Evolutionary conservation across 305 asterid species (phyloP).

Genomic region (Plantago coronopus): DNA sequence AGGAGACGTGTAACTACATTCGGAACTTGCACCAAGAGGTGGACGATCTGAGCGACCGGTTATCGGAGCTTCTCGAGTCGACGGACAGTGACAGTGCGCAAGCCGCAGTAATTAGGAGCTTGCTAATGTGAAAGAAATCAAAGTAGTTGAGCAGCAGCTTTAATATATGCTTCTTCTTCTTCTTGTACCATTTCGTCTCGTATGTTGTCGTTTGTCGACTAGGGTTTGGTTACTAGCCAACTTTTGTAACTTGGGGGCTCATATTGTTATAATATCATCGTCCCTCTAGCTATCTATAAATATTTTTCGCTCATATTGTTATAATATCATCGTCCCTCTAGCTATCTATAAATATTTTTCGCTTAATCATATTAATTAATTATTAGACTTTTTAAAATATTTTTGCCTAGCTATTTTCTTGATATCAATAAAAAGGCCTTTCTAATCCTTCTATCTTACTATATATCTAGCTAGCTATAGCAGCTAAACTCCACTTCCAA

Average conservation of each 20-base stretch:
- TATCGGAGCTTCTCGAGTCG: slow-evolving; percentile 68
- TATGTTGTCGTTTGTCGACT: slow-evolving; percentile 22
- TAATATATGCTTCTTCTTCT: slow-evolving; percentile 11
- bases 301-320: too few relatives aligned
- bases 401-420: too few relatives aligned
- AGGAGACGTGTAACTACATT: slow-evolving; percentile 91
- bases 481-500: neutral
- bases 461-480: neutral
- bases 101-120: slow-evolving; percentile 88
- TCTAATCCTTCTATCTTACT: too few relatives aligned
- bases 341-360: neutral
- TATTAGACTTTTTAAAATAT: too few relatives aligned
- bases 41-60: slow-evolving; percentile 71
- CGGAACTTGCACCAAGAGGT: slow-evolving; percentile 82
- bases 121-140: slow-evolving; percentile 49
- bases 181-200: neutral
- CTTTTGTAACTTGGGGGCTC: slow-evolving; percentile 28
- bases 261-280: neutral
- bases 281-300: too few relatives aligned
- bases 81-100: slow-evolving; percentile 73
- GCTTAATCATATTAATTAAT: neutral
- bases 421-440: too few relatives aligned
- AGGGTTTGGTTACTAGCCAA: slow-evolving; percentile 61
- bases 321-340: too few relatives aligned
- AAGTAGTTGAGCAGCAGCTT: neutral